Evolutionary conservation across 2,329 filamentous ascomycete species (phyloP), one percentile per base, ranked within the genome.

Genomic region (Aureobasidium sp.): DNA sequence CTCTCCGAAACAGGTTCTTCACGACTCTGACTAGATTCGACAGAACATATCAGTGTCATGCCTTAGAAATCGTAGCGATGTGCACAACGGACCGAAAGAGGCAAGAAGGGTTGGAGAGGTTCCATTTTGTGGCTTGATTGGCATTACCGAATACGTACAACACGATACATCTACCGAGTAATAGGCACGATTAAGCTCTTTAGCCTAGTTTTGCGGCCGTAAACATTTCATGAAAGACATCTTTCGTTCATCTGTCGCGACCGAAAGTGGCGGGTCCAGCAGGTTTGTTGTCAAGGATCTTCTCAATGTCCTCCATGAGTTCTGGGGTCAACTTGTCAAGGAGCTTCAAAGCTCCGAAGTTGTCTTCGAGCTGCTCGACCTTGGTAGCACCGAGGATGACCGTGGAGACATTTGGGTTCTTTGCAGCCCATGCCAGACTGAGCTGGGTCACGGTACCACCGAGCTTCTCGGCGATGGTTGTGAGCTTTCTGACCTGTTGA

Each of bases 341-440:
- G 23, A 80, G 66, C 69, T 77, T 72, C 58, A 80, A 63, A 2
- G 78, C 77, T 66, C 75, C 77, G 68, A 74, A 74, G 70, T 80
- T 80, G 71, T 80, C 78, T 63, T 75, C 73, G 60, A 81, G 76
- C 70, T 81, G 79, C 66, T 77, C 68, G 32, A 76, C 73, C 70
- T 80, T 80, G 23, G 77, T 79, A 4, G 78, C 79, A 47, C 83
- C 82, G 9, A 83, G 76, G 58, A 84, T 84, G 67, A 84, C 81
- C 0, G 79, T 81, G 66, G 73, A 77, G 58, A 86, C 83, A 63
- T 85, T 81, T 36, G 78, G 75, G 70, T 86, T 86, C 74, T 82
- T 84, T 32, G 82, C 75, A 52, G 75, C 76, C 83, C 84, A 86
- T 0, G 83, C 84, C 37, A 86, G 74, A n/a, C 82, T 77, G 8